Base-by-base conservation (phyloP, 83 land plant genomes). In the Picea abies region DNA sequence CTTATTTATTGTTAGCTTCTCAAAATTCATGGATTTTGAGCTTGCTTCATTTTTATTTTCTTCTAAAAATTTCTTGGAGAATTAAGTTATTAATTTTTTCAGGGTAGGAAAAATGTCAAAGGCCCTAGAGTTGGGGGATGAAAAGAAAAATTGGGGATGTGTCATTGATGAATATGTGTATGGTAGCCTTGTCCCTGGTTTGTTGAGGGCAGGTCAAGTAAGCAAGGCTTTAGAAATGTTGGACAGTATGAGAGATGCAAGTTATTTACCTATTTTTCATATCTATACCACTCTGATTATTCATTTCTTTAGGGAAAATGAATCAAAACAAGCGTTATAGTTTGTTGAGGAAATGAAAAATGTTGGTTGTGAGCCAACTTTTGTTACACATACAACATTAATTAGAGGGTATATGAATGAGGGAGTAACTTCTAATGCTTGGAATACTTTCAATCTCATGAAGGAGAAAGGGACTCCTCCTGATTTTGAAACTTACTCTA, bases 401-500 rank as follows among this genome's bases (percentile, higher is more conserved):
- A n/a, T n/a, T n/a, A n/a, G n/a, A n/a, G n/a, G n/a, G n/a, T n/a
- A n/a, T n/a, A n/a, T n/a, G n/a, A n/a, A n/a, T n/a, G n/a, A n/a
- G n/a, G n/a, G n/a, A n/a, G n/a, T n/a, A n/a, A n/a, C n/a, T n/a
- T n/a, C n/a, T n/a, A n/a, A n/a, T n/a, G n/a, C n/a, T n/a, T n/a
- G n/a, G n/a, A n/a, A n/a, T n/a, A n/a, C n/a, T n/a, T n/a, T n/a
- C n/a, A n/a, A n/a, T n/a, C n/a, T n/a, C n/a, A n/a, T n/a, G n/a
- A n/a, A n/a, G n/a, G 2, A 35, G 12, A 84, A 89, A 49, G 93
- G 91, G 15, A 88, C 89, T 15, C 32, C 20, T 35, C 93, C 91
- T 10, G 93, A 91, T 87, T 91, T 87, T 81, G 64, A 80, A 79
- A 89, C 86, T 17, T 91, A 89, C 69, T 84, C 89, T 2, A 82